These are phyloP conservation scores for Sclerotinia subarctica DNA, from an alignment of 2,329 filamentous ascomycete species.

Conservation along the genomic window DNA sequence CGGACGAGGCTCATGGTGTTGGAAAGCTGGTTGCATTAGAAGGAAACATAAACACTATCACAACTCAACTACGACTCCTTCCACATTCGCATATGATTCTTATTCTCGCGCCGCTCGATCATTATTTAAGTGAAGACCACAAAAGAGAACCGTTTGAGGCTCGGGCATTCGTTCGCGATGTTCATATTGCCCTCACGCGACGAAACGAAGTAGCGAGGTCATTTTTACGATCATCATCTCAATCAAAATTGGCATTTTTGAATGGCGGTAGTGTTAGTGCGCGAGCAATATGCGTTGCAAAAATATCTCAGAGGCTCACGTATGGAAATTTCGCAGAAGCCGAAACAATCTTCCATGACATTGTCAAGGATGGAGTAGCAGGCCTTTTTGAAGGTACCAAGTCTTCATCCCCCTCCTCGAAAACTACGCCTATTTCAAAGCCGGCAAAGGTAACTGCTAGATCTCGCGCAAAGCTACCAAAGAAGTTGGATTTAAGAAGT, in stretches of 20 bases:
- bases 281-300: constrained; percentile 51
- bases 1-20: constrained; percentile 4
- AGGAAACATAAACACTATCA: constrained; percentile 52
- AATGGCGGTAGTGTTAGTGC: constrained; percentile 57
- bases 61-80: constrained; percentile 58
- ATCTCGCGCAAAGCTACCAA: neutral
- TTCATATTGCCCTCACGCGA: constrained; percentile 49
- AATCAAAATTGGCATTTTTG: constrained; percentile 54
- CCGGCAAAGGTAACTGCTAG: neutral
- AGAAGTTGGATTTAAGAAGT: constrained; percentile 7
- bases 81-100: constrained; percentile 57
- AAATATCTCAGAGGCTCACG: constrained; percentile 53
- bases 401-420: no score
- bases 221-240: constrained; percentile 50
- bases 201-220: constrained; percentile 49
- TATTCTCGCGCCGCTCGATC: constrained; percentile 46
- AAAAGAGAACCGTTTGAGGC: constrained; percentile 42
- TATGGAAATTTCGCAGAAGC: constrained; percentile 50
- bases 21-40: constrained; percentile 60
- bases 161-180: constrained; percentile 45
- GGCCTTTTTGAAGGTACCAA: constrained; percentile 36
- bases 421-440: neutral
- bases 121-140: constrained; percentile 27
- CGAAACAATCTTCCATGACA: constrained; percentile 49
- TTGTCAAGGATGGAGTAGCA: constrained; percentile 50